Conservation (phyloP, 2,329 filamentous ascomycete species). For the Penicillium sclerotigenum region DNA sequence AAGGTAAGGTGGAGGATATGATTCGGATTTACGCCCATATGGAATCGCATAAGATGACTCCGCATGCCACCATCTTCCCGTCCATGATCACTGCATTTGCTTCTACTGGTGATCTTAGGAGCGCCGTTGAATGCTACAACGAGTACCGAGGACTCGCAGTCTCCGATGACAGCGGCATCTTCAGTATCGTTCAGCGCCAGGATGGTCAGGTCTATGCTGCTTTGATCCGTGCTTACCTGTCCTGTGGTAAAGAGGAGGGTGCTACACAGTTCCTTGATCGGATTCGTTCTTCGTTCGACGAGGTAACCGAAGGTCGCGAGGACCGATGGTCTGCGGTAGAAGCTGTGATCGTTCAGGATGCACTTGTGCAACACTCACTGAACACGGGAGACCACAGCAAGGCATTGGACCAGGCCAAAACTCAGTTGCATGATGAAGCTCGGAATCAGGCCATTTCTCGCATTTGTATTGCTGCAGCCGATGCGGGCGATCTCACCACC, state of each 20-base stretch:
- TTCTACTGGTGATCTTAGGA: constrained; percentile 72
- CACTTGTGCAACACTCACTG: constrained; percentile 76
- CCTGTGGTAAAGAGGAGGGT: constrained; percentile 74
- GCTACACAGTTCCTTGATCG: constrained; percentile 82
- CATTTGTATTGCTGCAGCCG: constrained; percentile 75
- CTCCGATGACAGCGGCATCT: constrained; percentile 70
- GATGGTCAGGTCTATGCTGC: constrained; percentile 86
- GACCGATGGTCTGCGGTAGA: constrained; percentile 62
- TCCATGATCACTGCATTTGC: constrained; percentile 95
- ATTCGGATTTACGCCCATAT: constrained; percentile 86
- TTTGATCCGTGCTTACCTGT: constrained; percentile 84
- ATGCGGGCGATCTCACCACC: constrained; percentile 67
- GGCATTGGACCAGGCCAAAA: constrained; percentile 70
- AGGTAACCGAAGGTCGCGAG: constrained; percentile 51
- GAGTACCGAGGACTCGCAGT: constrained; percentile 90
- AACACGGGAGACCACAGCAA: constrained; percentile 67
- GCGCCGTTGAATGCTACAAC: constrained; percentile 91
- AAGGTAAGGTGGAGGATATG: constrained; percentile 82
- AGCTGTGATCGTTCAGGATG: constrained; percentile 67
- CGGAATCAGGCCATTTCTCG: constrained; percentile 65
- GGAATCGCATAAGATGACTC: constrained; percentile 71
- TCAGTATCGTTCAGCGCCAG: constrained; percentile 65
- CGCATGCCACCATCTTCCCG: constrained; percentile 79
- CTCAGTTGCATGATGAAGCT: constrained; percentile 54
- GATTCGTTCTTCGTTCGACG: constrained; percentile 60